Evolutionary conservation across 805 yeast species (phyloP), one percentile per base, ranked within the genome.

Genomic region (Barnettozyma vustinii): DNA sequence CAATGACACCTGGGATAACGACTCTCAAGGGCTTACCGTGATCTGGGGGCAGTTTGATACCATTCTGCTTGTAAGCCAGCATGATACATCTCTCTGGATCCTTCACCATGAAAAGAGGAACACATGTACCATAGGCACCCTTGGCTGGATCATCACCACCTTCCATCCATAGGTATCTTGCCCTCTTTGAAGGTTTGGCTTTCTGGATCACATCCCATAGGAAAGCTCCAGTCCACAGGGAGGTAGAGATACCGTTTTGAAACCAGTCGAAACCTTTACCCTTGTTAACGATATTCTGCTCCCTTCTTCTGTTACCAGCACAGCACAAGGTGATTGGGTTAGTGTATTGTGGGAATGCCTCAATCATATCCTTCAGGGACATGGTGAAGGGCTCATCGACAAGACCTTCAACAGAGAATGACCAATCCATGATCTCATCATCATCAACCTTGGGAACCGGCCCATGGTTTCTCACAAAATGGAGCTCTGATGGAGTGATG

Each of bases 191-290:
- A 1, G 71, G 71, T 21, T 48, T 51, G 1, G 68, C 69, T 26
- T 40, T 51, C 8, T 45, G 46, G 4, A 67, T 55, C 9, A 64
- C 51, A 54, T 67, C 68, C 46, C 59, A 56, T 5, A 67, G 47
- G 49, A 63, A 53, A 12, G 61, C 54, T 2, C 71, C 71, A 6
- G 71, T 67, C 70, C 69, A 67, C 32, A 67, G 46, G 1, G 68
- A 58, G 8, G 67, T 65, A 1, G 70, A 66, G 10, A 58, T 57
- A 27, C 69, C 71, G 8, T 61, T 66, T 1, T 68, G 56, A n/a
- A 68, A 68, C 71, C 71, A 67, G 45, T 63, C 65, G 52, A 67
- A 67, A 10, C 69, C 70, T 15, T 63, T 55, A 12, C 68, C 66
- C 42, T 65, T 65, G 36, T 59, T 60, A 13, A 62, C 71, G 56